Base-by-base conservation (phyloP, 768 basidiomycete species). In the Tremella yokohamensis region DNA sequence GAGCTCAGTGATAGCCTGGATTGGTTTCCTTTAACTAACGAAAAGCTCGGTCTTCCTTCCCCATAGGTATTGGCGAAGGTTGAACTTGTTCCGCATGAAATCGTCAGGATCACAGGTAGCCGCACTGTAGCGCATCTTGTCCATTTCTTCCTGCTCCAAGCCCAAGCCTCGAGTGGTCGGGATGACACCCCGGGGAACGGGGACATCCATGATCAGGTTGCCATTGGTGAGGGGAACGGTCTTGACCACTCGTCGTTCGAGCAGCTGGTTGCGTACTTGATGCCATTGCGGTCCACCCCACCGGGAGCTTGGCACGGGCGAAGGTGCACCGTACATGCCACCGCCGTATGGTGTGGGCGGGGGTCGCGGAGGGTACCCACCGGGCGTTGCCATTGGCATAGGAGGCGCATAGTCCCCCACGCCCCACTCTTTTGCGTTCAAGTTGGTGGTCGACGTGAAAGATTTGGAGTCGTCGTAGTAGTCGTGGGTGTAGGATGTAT, bases 121-220 rank as follows among this genome's bases (percentile, higher is more conserved):
- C 1, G 70, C 72, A 3, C 65, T 62, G 49, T 71, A 71, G 22
- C 72, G 54, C 64, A 72, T 37, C 39, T 60, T 67, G 19, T 64
- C 63, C 60, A 71, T 64, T 50, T 71, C 71, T 8, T 65, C 68
- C 26, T 82, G 76, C 42, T 66, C 61, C 37, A 54, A 13, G 8
- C 64, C 66, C 40, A 70, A 48, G 0, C 68, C 68, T 38, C 56
- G 57, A n/a, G 61, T 57, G 22, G 60, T 60, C 4, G 88, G 88
- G 26, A 90, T 76, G 68, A 91, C 89, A 63, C 85, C 84, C 44
- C 83, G 82, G 2, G 90, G 90, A 2, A 89, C 89, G 24, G 82
- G 84, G 49, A 89, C 83, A 70, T 92, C 90, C 57, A 91, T 82
- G 18, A 92, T 87, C 47, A 92, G 78, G 75, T 92, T 92, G 39